phyloP scores from a whole-genome alignment of 1,139 yeast species.

The Blastobotrys ciferrii region DNA sequence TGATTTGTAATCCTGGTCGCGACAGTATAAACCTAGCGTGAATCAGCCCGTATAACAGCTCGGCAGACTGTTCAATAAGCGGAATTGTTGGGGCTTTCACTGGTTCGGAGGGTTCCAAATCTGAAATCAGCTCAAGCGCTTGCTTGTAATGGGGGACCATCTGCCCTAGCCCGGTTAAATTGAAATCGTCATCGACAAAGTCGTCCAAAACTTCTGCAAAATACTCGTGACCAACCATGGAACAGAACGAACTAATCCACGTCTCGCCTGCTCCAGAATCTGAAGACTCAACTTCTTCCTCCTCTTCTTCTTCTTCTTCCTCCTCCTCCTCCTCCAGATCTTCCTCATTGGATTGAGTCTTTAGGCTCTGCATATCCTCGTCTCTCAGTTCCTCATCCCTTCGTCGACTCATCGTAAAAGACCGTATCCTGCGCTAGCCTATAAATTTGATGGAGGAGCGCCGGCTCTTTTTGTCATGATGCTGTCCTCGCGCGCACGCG shows the following conservation, averaged over 20 bases:
- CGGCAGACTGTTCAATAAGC: slow-evolving; percentile 84
- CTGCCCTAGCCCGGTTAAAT: slow-evolving; percentile 81
- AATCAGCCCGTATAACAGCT: slow-evolving; percentile 84
- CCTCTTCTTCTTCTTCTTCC: slow-evolving; percentile 7
- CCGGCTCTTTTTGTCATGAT: neutral
- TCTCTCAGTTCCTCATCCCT: slow-evolving; percentile 5
- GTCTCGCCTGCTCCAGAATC: slow-evolving; percentile 39
- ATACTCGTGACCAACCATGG: slow-evolving; percentile 86
- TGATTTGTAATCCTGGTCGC: slow-evolving; percentile 83
- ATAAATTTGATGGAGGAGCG: neutral
- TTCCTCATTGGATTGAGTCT: slow-evolving; percentile 3
- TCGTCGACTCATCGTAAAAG: slow-evolving; percentile 2
- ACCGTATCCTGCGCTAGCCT: neutral
- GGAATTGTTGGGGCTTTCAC: slow-evolving; percentile 67
- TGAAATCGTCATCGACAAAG: slow-evolving; percentile 94
- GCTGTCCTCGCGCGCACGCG: neutral
- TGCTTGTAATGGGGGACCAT: slow-evolving; percentile 90
- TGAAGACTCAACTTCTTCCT: slow-evolving; percentile 21
- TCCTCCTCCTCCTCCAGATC: slow-evolving; percentile 8
- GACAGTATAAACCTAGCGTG: slow-evolving; percentile 91
- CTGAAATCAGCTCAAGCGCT: slow-evolving; percentile 86
- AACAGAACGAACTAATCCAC: slow-evolving; percentile 90
- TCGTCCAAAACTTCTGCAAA: slow-evolving; percentile 92
- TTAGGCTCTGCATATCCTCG: slow-evolving; percentile 6
- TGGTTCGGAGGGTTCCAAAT: slow-evolving; percentile 63